phyloP scores from a whole-genome alignment of 306 rosid species.

The Luffa acutangula region DNA sequence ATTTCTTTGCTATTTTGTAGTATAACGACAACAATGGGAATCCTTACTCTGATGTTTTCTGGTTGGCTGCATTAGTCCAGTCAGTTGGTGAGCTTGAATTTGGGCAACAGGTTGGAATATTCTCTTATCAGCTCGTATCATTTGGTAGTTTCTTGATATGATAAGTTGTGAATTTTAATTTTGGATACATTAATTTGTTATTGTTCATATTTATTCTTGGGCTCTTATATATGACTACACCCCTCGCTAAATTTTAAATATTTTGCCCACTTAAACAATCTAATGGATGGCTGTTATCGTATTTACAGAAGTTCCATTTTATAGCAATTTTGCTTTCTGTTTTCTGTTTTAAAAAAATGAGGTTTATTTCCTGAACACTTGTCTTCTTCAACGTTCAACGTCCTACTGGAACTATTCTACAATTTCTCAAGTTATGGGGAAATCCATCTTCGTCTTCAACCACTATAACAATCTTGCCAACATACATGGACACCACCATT shows the following conservation, averaged over 20 bases:
- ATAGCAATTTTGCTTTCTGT: background rate
- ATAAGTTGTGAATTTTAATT: background rate
- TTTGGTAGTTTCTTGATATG: conserved; percentile 1
- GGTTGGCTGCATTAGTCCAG: conserved; percentile 91
- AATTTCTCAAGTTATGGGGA: background rate
- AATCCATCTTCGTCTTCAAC: background rate
- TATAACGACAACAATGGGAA: conserved; percentile 93
- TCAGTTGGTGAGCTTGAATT: conserved; percentile 91
- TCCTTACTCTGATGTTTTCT: conserved; percentile 87
- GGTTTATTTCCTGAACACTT: background rate
- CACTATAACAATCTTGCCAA: background rate
- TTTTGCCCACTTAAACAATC: background rate
- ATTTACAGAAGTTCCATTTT: background rate
- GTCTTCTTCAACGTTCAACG: background rate
- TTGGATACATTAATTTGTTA: background rate
- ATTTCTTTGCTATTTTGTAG: conserved; percentile 29
- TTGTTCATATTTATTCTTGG: background rate
- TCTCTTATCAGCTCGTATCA: background rate
- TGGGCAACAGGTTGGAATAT: conserved; percentile 71
- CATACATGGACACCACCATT: background rate
- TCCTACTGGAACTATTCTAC: background rate
- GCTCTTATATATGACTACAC: background rate
- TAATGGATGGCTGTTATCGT: background rate
- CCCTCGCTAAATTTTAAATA: background rate
- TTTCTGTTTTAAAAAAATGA: background rate